phyloP scores from a whole-genome alignment of 805 yeast species.

The Cyberlindnera japonica region DNA sequence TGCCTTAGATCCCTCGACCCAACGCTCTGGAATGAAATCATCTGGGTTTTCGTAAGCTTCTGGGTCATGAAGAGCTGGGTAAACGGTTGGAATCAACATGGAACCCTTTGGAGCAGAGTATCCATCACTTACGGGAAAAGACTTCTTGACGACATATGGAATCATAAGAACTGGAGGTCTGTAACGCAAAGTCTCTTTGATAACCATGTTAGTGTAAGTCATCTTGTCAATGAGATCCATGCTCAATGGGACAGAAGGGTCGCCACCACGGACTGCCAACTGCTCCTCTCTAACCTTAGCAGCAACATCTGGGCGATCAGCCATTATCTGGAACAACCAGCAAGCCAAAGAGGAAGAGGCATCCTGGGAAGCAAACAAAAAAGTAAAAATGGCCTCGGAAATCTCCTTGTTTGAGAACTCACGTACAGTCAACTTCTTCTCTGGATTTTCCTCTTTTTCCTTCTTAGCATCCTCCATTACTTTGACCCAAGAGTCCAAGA shows the following conservation, averaged over 20 bases:
- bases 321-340: conserved; percentile 95
- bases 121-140: conserved; percentile 75
- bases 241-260: conserved; percentile 56
- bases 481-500: conserved; percentile 92
- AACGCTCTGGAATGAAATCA: conserved; percentile 91
- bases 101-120: conserved; percentile 96
- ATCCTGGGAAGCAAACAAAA: conserved; percentile 96
- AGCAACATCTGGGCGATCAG: conserved; percentile 92
- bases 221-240: conserved; percentile 78
- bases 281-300: conserved; percentile 90
- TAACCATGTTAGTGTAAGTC: conserved; percentile 87
- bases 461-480: conserved; percentile 71
- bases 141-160: conserved; percentile 87
- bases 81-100: conserved; percentile 93
- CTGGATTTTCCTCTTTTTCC: conserved; percentile 45
- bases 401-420: conserved; percentile 88
- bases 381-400: conserved; percentile 94
- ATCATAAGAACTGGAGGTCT: conserved; percentile 99
- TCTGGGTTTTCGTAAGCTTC: conserved; percentile 96
- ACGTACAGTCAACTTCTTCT: conserved; percentile 61
- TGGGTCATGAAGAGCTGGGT: conserved; percentile 96
- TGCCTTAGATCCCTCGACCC: conserved; percentile 78
- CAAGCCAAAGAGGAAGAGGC: conserved; percentile 96
- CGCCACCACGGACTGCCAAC: conserved; percentile 72
- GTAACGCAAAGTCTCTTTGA: conserved; percentile 86